Conservation (phyloP, 371 early-diverging fungal genomes). For the Mycotypha africana region DNA sequence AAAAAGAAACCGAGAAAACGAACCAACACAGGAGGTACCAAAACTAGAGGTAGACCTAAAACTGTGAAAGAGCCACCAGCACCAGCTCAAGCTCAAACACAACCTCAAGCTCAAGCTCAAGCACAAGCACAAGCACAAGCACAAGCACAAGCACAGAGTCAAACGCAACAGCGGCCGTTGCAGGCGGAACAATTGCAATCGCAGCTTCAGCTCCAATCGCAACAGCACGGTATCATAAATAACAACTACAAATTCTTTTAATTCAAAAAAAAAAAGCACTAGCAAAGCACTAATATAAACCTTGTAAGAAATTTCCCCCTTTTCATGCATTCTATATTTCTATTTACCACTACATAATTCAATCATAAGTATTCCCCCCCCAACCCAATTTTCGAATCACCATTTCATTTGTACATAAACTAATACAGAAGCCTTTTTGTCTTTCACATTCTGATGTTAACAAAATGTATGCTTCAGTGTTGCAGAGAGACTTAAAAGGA, state of each 20-base stretch:
- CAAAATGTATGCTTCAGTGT: too few relatives aligned
- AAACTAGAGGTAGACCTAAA: slow-evolving; percentile 17
- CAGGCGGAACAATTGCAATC: not conserved
- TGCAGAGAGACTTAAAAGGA: too few relatives aligned
- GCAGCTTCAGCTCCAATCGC: not conserved
- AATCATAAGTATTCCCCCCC: too few relatives aligned
- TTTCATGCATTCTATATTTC: too few relatives aligned
- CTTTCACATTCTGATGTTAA: too few relatives aligned
- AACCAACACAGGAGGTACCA: slow-evolving; percentile 1
- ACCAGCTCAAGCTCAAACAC: not conserved
- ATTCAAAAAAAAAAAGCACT: too few relatives aligned
- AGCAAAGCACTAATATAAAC: too few relatives aligned
- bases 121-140: not conserved
- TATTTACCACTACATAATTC: too few relatives aligned
- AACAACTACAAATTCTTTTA: not conserved
- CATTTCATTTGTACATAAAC: too few relatives aligned
- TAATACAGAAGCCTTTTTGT: too few relatives aligned
- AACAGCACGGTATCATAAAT: not conserved
- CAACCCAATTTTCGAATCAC: too few relatives aligned
- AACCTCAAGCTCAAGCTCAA: not conserved
- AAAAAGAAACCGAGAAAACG: slow-evolving; percentile 17
- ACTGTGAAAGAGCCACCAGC: slow-evolving; percentile 1
- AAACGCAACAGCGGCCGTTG: not conserved
- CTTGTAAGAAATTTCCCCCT: too few relatives aligned
- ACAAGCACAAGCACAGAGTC: not conserved